Conservation (phyloP, 1,139 yeast species). For the Pichia kudriavzevii region DNA sequence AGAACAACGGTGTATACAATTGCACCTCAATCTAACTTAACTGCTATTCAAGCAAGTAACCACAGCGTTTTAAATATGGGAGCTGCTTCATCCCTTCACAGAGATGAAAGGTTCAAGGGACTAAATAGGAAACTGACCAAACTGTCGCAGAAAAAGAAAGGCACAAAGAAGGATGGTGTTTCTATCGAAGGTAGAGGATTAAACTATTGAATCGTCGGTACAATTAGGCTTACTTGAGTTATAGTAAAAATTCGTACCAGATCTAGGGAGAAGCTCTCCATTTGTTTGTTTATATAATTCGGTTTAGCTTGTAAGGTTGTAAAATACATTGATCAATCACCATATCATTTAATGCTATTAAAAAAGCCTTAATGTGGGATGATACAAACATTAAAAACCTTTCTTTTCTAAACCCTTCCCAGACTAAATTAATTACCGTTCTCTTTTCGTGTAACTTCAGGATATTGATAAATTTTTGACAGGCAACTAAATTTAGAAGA, state of each 20-base stretch:
- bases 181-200: constrained; percentile 73
- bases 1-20: constrained; percentile 83
- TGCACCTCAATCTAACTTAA: constrained; percentile 71
- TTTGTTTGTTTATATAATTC: no score
- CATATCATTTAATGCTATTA: no score
- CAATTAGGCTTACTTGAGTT: not conserved
- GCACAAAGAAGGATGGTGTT: constrained; percentile 59
- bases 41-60: constrained; percentile 28
- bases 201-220: constrained; percentile 28
- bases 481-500: no score
- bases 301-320: no score
- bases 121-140: constrained; percentile 48
- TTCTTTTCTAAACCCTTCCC: no score
- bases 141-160: constrained; percentile 35
- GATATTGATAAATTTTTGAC: no score
- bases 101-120: constrained; percentile 74
- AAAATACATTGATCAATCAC: no score
- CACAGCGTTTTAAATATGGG: constrained; percentile 32
- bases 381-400: no score
- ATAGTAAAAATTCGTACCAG: not conserved
- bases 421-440: no score
- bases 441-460: no score
- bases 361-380: no score
- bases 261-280: no score
- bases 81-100: constrained; percentile 44